A percentile compares a stretch with the other conserved stretches of the same genome.
Conservation (phyloP, 2,329 filamentous ascomycete genomes). For the Plenodomus biglobosus region DNA sequence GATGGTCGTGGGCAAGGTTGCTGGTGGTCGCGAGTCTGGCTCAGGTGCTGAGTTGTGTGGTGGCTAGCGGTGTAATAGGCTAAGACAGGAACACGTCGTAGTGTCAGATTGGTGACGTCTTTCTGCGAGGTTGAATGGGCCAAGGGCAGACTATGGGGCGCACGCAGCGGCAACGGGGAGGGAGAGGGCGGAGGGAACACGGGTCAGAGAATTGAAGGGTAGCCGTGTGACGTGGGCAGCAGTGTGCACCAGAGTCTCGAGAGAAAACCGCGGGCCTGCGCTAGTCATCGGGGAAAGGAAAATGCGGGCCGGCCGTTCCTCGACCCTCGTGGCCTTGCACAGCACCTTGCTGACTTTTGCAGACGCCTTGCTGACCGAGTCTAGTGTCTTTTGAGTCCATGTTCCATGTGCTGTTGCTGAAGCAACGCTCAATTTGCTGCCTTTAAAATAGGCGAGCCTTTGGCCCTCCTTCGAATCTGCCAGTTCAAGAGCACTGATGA, state of each 20-base stretch:
- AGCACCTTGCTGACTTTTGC: background rate
- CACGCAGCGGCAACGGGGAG: slow-evolving; percentile 36
- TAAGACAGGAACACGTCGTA: slow-evolving; percentile 36
- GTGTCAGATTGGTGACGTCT: slow-evolving; percentile 30
- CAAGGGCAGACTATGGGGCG: slow-evolving; percentile 33
- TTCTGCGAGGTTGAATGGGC: slow-evolving; percentile 18
- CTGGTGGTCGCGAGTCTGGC: slow-evolving; percentile 39
- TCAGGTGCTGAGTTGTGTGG: slow-evolving; percentile 21
- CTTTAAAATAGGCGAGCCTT: background rate
- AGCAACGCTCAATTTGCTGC: too few species aligned
- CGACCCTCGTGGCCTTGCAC: background rate
- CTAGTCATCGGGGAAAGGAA: slow-evolving; percentile 27
- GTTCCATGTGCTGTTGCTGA: too few species aligned
- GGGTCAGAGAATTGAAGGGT: slow-evolving; percentile 25
- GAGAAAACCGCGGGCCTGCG: slow-evolving; percentile 26
- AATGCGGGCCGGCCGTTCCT: slow-evolving; percentile 20
- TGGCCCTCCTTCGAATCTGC: background rate
- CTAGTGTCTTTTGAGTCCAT: too few species aligned
- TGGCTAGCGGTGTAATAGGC: slow-evolving; percentile 35
- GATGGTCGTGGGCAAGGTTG: slow-evolving; percentile 30
- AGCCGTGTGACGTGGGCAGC: slow-evolving; percentile 25
- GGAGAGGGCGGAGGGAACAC: slow-evolving; percentile 17
- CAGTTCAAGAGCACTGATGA: background rate
- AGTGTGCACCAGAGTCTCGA: slow-evolving; percentile 12
- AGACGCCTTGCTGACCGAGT: too few species aligned